Evolutionary conservation across 2,329 filamentous ascomycete genomes (phyloP).

Genomic region (Diaporthe citri): DNA sequence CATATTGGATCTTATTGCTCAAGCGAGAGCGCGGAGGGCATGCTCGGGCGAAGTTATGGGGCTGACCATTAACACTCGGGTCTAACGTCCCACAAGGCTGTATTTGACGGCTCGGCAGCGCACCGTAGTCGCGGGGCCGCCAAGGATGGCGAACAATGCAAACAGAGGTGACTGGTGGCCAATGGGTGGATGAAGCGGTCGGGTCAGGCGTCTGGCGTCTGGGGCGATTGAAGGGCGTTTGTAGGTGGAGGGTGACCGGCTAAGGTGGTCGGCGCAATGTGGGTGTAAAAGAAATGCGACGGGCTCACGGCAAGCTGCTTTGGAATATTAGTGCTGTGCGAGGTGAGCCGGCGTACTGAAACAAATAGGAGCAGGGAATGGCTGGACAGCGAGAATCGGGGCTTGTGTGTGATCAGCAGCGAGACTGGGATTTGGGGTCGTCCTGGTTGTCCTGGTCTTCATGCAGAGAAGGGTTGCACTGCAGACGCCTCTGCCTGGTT

Average conservation of each 20-base stretch:
- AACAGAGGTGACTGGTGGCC: constrained; percentile 3
- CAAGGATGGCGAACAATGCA: constrained; percentile 25
- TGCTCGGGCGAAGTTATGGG: constrained; percentile 21
- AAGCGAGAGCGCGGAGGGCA: constrained; percentile 20
- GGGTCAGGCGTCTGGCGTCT: constrained; percentile 27
- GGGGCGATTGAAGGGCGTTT: background rate
- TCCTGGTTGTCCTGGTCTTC: constrained; percentile 20
- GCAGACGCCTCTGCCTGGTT: constrained; percentile 19
- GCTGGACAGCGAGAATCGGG: constrained; percentile 11
- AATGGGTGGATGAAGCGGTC: constrained; percentile 17
- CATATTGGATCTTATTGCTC: constrained; percentile 38
- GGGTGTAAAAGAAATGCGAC: constrained; percentile 27
- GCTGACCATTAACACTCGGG: constrained; percentile 31
- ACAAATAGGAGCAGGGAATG: constrained; percentile 32
- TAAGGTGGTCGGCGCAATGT: constrained; percentile 27
- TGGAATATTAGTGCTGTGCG: constrained; percentile 35
- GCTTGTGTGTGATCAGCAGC: constrained; percentile 36
- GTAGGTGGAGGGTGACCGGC: constrained; percentile 10
- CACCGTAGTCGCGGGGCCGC: constrained; percentile 32
- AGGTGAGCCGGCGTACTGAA: constrained; percentile 26
- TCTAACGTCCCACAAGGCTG: constrained; percentile 21
- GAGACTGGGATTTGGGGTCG: constrained; percentile 8
- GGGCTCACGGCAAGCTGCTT: constrained; percentile 36
- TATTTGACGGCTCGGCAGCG: constrained; percentile 24
- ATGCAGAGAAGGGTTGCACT: constrained; percentile 35